phyloP scores from a whole-genome alignment of 2,329 filamentous ascomycete species.

The Zalaria obscura region DNA sequence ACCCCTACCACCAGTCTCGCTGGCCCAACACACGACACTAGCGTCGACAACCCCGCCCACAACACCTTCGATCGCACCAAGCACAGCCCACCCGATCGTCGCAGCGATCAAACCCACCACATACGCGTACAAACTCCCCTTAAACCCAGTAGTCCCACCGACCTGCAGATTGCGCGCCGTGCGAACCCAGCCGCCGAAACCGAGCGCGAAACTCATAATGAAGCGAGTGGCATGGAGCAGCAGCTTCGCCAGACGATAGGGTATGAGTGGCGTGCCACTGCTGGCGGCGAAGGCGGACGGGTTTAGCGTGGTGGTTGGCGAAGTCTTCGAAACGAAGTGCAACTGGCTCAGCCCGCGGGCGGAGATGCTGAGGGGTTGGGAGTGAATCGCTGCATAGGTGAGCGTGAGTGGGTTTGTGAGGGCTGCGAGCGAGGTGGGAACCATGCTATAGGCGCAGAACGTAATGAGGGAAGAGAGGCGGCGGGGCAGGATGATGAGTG shows the following conservation, averaged over 20 bases:
- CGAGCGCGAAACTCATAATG: conserved; percentile 78
- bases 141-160: conserved; percentile 29
- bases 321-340: conserved; percentile 59
- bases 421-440: conserved; percentile 72
- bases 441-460: conserved; percentile 61
- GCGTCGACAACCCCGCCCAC: conserved; percentile 22
- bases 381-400: conserved; percentile 89
- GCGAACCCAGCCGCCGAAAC: conserved; percentile 93
- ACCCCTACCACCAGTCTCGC: conserved; percentile 58
- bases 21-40: conserved; percentile 87
- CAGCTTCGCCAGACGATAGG: conserved; percentile 83
- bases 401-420: conserved; percentile 84
- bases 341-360: conserved; percentile 71
- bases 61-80: conserved; percentile 34
- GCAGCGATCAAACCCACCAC: conserved; percentile 84
- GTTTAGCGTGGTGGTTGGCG: conserved; percentile 54
- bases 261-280: conserved; percentile 44
- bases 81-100: conserved; percentile 85
- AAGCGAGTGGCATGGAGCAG: conserved; percentile 81
- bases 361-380: conserved; percentile 62
- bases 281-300: conserved; percentile 22
- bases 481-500: conserved; percentile 68
- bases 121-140: conserved; percentile 86
- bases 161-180: conserved; percentile 68
- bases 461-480: conserved; percentile 56